Conservation (phyloP, 1,284 basidiomycete species). For the Cryptococcus sp. region DNA sequence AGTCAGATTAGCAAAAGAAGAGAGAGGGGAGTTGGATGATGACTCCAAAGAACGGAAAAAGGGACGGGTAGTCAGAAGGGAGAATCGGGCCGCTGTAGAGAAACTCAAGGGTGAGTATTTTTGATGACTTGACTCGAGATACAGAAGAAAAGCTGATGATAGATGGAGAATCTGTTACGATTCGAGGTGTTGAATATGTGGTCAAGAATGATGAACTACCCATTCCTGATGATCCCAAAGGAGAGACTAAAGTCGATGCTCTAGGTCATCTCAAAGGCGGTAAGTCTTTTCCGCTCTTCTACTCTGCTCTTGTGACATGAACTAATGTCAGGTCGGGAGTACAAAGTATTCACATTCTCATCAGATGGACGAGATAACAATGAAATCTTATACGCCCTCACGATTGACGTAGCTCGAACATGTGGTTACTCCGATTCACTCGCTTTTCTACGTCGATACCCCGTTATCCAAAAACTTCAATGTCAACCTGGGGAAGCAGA, state of each 20-base stretch:
- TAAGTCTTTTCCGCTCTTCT: too few species aligned
- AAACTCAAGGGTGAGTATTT: slow-evolving; percentile 5
- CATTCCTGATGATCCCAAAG: slow-evolving; percentile 76
- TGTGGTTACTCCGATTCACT: slow-evolving; percentile 94
- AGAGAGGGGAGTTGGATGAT: slow-evolving; percentile 38
- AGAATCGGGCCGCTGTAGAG: slow-evolving; percentile 26
- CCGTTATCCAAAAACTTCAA: slow-evolving; percentile 81
- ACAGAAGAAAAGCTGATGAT: not conserved
- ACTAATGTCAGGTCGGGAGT: slow-evolving; percentile 62
- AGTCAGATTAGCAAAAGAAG: slow-evolving; percentile 35
- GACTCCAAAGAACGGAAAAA: slow-evolving; percentile 10
- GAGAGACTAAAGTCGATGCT: slow-evolving; percentile 85
- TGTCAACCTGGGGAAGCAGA: slow-evolving; percentile 86
- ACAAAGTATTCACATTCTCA: slow-evolving; percentile 82
- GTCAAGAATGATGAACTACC: slow-evolving; percentile 86
- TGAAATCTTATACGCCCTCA: slow-evolving; percentile 84
- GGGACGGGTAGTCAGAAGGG: slow-evolving; percentile 9
- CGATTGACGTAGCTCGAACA: slow-evolving; percentile 92
- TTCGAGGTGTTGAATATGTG: slow-evolving; percentile 69
- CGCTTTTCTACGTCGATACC: slow-evolving; percentile 91
- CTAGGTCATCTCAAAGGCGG: slow-evolving; percentile 81
- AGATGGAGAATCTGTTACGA: slow-evolving; percentile 20
- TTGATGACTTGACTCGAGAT: not conserved
- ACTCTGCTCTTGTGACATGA: slow-evolving; percentile 4
- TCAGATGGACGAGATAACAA: slow-evolving; percentile 73